Percentiles rank a stretch among this genome's conserved stretches.
Evolutionary conservation across 805 yeast genomes (phyloP).

Genomic region (Priceomyces carsonii): DNA sequence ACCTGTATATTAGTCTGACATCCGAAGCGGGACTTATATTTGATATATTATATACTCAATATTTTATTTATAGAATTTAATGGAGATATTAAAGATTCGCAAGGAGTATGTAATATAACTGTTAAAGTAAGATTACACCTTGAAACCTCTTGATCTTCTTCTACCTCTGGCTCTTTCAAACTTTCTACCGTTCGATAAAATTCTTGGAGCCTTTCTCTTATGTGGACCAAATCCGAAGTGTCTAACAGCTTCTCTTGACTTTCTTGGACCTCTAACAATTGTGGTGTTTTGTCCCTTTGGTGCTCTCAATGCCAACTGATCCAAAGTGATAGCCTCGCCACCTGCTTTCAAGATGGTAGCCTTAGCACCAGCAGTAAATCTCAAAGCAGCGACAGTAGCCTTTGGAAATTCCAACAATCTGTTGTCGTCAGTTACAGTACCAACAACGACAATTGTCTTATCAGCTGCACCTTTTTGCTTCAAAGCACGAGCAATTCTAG

Average conservation of each 20-base stretch:
- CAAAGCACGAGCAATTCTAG: slow-evolving; percentile 85
- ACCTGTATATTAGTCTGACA: too few relatives aligned
- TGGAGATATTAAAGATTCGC: too few relatives aligned
- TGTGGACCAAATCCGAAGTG: slow-evolving; percentile 99
- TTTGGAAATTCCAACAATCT: slow-evolving; percentile 94
- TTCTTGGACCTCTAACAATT: slow-evolving; percentile 98
- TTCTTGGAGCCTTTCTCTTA: slow-evolving; percentile 99
- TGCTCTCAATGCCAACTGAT: slow-evolving; percentile 98
- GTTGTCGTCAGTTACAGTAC: slow-evolving; percentile 98
- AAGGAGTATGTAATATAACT: too few relatives aligned
- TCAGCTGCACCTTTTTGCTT: slow-evolving; percentile 79
- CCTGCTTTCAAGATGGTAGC: slow-evolving; percentile 97
- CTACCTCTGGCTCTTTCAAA: slow-evolving; percentile 99
- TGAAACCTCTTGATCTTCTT: slow-evolving; percentile 99
- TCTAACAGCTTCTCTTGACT: slow-evolving; percentile 98
- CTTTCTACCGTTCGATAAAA: slow-evolving; percentile 97
- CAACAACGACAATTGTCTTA: slow-evolving; percentile 96
- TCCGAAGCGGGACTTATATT: slow-evolving; percentile 1
- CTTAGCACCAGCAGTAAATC: slow-evolving; percentile 99
- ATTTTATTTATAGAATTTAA: slow-evolving; percentile 9
- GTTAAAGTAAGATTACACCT: slow-evolving; percentile 69
- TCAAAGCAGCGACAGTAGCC: slow-evolving; percentile 97
- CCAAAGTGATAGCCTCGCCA: slow-evolving; percentile 99
- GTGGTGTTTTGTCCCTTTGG: slow-evolving; percentile 99
- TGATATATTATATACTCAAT: slow-evolving; percentile 13